These are phyloP conservation scores for Amauroascus verrucosus DNA, from an alignment of 2,329 filamentous ascomycete genomes.

Conservation along the genomic window DNA sequence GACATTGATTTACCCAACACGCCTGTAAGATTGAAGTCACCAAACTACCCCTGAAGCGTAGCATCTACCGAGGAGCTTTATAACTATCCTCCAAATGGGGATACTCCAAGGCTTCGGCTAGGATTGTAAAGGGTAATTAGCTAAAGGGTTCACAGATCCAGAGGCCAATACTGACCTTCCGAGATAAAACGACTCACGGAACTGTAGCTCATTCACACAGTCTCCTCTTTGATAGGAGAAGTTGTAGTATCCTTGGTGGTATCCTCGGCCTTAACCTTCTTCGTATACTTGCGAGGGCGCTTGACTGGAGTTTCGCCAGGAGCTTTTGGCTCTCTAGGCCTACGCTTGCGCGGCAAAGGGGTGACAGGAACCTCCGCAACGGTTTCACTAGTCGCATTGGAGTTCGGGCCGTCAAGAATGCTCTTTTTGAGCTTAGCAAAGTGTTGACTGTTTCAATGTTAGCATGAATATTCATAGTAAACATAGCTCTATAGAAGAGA, in stretches of 20 bases:
- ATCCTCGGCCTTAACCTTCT: neutral
- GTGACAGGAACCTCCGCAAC: neutral
- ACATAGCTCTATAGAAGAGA: neutral
- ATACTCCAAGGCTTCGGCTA: too few species aligned
- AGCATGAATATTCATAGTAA: neutral
- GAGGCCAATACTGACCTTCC: neutral
- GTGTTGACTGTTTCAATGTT: slow-evolving; percentile 11
- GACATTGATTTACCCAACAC: too few species aligned
- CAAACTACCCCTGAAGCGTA: too few species aligned
- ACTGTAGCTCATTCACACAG: neutral
- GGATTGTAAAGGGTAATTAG: neutral
- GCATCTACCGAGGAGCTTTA: neutral
- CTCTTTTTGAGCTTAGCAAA: slow-evolving; percentile 14
- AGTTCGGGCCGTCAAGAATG: neutral
- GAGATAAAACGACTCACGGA: neutral
- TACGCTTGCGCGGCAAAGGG: slow-evolving; percentile 9
- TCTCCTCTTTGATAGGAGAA: neutral
- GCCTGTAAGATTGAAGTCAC: too few species aligned
- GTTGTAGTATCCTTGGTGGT: neutral
- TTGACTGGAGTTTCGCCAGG: slow-evolving; percentile 14
- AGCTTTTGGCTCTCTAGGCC: slow-evolving; percentile 10
- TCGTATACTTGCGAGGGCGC: slow-evolving; percentile 10
- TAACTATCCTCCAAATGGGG: neutral
- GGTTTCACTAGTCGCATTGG: neutral
- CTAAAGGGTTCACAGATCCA: neutral